A percentile compares a stretch with the other conserved stretches of the same genome.
phyloP scores from a whole-genome alignment of 306 rosid genomes.

The Fragaria nilgerrensis region DNA sequence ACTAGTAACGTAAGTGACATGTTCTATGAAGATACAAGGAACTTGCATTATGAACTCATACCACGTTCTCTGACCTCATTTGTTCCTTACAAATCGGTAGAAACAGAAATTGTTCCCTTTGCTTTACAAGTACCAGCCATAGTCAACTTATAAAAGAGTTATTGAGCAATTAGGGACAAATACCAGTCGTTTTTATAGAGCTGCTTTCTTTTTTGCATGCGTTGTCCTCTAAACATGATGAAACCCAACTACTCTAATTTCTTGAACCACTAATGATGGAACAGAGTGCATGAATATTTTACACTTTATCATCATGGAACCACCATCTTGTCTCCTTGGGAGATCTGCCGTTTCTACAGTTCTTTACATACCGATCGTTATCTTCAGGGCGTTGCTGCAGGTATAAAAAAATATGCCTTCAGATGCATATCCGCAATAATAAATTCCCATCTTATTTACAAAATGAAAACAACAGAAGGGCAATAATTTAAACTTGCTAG shows the following conservation, averaged over 20 bases:
- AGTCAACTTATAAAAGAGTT: conserved; percentile 69
- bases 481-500: conserved; percentile 10
- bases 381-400: conserved; percentile 99
- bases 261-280: conserved; percentile 34
- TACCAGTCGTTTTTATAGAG: conserved; percentile 35
- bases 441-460: not conserved
- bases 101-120: conserved; percentile 45
- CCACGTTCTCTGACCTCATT: conserved; percentile 30
- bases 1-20: not conserved
- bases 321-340: conserved; percentile 99
- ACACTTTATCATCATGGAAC: conserved; percentile 99
- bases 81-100: conserved; percentile 25
- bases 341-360: conserved; percentile 96
- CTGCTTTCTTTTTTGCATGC: conserved; percentile 38
- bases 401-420: conserved; percentile 23
- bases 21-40: not conserved
- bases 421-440: not conserved
- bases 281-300: conserved; percentile 23
- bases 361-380: conserved; percentile 96
- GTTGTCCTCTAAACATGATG: conserved; percentile 50
- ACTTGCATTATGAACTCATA: conserved; percentile 27
- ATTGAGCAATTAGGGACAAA: conserved; percentile 45
- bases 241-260: conserved; percentile 48
- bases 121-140: conserved; percentile 71
- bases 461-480: not conserved